Evolutionary conservation across 768 basidiomycete genomes (phyloP).

Genomic region (Termitomyces sp.): DNA sequence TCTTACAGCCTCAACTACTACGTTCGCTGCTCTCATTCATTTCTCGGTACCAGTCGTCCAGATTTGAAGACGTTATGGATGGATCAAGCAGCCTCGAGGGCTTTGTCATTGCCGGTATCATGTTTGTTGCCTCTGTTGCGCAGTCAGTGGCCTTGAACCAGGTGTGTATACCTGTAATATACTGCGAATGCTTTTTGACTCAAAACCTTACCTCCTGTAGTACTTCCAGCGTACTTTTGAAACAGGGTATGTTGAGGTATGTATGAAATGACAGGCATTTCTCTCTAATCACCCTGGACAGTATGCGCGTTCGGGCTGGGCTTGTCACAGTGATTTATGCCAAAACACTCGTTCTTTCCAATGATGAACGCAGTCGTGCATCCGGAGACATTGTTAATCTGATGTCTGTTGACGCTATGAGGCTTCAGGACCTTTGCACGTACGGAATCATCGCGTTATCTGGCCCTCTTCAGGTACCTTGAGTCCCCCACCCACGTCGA

Average conservation of each 20-base stretch:
- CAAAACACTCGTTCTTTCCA: slow-evolving; percentile 82
- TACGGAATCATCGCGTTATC: slow-evolving; percentile 83
- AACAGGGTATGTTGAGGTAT: slow-evolving; percentile 43
- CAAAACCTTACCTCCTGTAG: slow-evolving; percentile 25
- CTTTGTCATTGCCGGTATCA: slow-evolving; percentile 65
- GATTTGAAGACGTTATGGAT: slow-evolving; percentile 22
- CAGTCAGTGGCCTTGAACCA: slow-evolving; percentile 83
- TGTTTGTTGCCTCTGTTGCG: slow-evolving; percentile 75
- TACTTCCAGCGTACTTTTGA: slow-evolving; percentile 84
- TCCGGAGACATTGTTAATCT: slow-evolving; percentile 93
- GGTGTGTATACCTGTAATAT: slow-evolving; percentile 28
- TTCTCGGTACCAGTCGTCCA: slow-evolving; percentile 59
- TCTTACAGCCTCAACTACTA: slow-evolving; percentile 84
- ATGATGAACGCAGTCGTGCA: slow-evolving; percentile 74
- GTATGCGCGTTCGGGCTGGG: slow-evolving; percentile 92
- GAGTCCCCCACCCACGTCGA: slow-evolving; percentile 6
- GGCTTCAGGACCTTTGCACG: slow-evolving; percentile 75
- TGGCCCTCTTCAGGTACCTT: slow-evolving; percentile 83
- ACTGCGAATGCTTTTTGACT: not conserved
- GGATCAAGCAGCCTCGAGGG: slow-evolving; percentile 50
- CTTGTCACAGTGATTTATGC: slow-evolving; percentile 81
- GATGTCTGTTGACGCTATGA: slow-evolving; percentile 82
- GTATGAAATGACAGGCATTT: not conserved
- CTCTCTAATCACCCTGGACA: slow-evolving; percentile 10
- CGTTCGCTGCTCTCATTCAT: slow-evolving; percentile 78